Conservation (phyloP, 768 basidiomycete species). For the Zangia roseola region DNA sequence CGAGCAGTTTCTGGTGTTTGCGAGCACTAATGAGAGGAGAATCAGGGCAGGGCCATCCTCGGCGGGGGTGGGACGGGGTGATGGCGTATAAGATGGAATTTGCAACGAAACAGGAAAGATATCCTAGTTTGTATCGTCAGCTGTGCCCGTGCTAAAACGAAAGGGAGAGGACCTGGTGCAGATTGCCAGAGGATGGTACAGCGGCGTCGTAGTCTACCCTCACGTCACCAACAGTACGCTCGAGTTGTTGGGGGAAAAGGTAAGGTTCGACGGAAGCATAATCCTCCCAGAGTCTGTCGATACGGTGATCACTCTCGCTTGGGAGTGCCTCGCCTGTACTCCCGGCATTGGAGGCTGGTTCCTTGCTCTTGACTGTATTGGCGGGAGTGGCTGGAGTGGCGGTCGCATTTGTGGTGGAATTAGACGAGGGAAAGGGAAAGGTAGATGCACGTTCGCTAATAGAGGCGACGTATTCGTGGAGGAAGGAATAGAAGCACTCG, state of each 20-base stretch:
- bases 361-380: slow-evolving; percentile 19
- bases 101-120: slow-evolving; percentile 75
- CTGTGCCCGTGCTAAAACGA: neutral
- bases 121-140: slow-evolving; percentile 44
- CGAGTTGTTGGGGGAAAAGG: slow-evolving; percentile 40
- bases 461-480: slow-evolving; percentile 85
- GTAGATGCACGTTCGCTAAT: slow-evolving; percentile 64
- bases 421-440: slow-evolving; percentile 39
- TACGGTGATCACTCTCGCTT: slow-evolving; percentile 79
- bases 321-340: slow-evolving; percentile 47
- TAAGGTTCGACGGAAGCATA: slow-evolving; percentile 81
- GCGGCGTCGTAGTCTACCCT: slow-evolving; percentile 49
- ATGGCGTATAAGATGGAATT: slow-evolving; percentile 49
- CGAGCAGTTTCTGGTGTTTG: slow-evolving; percentile 85
- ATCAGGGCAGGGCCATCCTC: slow-evolving; percentile 90
- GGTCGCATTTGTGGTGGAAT: slow-evolving; percentile 28
- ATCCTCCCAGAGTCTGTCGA: slow-evolving; percentile 85
- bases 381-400: slow-evolving; percentile 36
- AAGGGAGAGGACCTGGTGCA: slow-evolving; percentile 52
- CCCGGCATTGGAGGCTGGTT: slow-evolving; percentile 6
- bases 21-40: slow-evolving; percentile 80
- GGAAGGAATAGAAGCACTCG: slow-evolving; percentile 91
- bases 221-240: slow-evolving; percentile 51
- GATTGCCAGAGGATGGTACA: slow-evolving; percentile 43
- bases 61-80: slow-evolving; percentile 50